Percentiles rank a stretch among this genome's conserved stretches.
Evolutionary conservation across 2,329 filamentous ascomycete genomes (phyloP).

Genomic region (Akanthomyces lecanii): DNA sequence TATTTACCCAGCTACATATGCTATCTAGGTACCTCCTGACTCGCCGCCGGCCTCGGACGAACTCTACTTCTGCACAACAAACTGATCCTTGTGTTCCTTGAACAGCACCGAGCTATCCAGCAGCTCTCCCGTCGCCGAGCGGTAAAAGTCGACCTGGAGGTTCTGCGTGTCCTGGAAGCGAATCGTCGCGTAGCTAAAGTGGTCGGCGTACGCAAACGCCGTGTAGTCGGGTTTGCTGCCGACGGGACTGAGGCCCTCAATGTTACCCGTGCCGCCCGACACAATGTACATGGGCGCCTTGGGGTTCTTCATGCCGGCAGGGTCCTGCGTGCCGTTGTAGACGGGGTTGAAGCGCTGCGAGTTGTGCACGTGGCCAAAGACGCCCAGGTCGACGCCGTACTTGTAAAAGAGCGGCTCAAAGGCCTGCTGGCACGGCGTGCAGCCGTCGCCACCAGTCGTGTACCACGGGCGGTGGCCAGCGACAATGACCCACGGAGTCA

Average conservation of each 20-base stretch:
- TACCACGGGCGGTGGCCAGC: constrained; percentile 46
- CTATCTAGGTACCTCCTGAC: not conserved
- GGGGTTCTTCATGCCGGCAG: constrained; percentile 34
- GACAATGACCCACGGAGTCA: constrained; percentile 44
- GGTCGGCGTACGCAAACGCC: constrained; percentile 30
- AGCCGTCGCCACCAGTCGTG: constrained; percentile 37
- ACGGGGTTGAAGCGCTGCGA: constrained; percentile 48
- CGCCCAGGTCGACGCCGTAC: constrained; percentile 53
- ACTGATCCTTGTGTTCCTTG: constrained; percentile 43
- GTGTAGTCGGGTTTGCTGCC: constrained; percentile 31
- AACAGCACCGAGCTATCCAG: constrained; percentile 45
- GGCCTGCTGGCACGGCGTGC: constrained; percentile 44
- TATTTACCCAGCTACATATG: too few species aligned
- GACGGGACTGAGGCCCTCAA: constrained; percentile 34
- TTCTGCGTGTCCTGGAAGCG: constrained; percentile 42
- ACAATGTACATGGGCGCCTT: constrained; percentile 36
- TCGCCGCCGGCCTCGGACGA: not conserved
- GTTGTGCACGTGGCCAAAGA: constrained; percentile 57
- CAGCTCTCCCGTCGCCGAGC: constrained; percentile 43
- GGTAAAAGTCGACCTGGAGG: constrained; percentile 48
- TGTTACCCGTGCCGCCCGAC: constrained; percentile 52
- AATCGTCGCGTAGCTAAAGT: constrained; percentile 49
- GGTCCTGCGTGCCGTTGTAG: constrained; percentile 33
- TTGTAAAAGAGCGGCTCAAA: constrained; percentile 52
- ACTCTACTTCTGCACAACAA: constrained; percentile 31